Evolutionary conservation across 345 rosid species (phyloP).

Genomic region (Bruguiera gymnorhiza): DNA sequence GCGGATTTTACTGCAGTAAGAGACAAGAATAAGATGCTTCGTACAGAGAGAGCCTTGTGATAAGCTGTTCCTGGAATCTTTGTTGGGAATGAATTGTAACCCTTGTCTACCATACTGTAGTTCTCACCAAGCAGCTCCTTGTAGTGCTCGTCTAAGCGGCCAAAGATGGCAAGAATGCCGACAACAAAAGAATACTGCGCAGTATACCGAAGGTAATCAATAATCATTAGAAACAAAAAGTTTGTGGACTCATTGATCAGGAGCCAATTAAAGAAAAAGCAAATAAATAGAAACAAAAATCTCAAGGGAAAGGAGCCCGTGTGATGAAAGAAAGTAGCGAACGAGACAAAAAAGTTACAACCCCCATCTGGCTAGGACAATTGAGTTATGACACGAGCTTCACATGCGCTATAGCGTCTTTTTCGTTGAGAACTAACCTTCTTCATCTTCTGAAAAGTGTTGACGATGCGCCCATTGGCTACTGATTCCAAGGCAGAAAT

Average conservation of each 20-base stretch:
- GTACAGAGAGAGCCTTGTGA: constrained; percentile 26
- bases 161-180: constrained; percentile 45
- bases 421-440: constrained; percentile 22
- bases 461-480: constrained; percentile 24
- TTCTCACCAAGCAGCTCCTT: constrained; percentile 31
- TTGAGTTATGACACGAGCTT: neutral
- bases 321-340: neutral
- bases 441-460: constrained; percentile 49
- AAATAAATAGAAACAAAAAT: neutral
- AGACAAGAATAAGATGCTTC: neutral
- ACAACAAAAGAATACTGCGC: constrained; percentile 40
- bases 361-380: neutral
- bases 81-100: constrained; percentile 34
- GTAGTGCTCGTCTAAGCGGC: constrained; percentile 28
- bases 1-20: neutral
- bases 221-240: neutral
- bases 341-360: neutral
- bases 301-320: neutral
- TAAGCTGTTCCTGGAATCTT: constrained; percentile 29
- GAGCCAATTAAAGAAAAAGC: neutral
- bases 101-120: constrained; percentile 25
- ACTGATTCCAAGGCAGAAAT: constrained; percentile 29
- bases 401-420: too few relatives aligned
- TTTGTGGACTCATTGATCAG: neutral
- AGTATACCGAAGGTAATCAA: neutral